Percentiles rank a stretch among this genome's conserved stretches.
Evolutionary conservation across 345 rosid species (phyloP).

Genomic region (Pugionium dolabratum): DNA sequence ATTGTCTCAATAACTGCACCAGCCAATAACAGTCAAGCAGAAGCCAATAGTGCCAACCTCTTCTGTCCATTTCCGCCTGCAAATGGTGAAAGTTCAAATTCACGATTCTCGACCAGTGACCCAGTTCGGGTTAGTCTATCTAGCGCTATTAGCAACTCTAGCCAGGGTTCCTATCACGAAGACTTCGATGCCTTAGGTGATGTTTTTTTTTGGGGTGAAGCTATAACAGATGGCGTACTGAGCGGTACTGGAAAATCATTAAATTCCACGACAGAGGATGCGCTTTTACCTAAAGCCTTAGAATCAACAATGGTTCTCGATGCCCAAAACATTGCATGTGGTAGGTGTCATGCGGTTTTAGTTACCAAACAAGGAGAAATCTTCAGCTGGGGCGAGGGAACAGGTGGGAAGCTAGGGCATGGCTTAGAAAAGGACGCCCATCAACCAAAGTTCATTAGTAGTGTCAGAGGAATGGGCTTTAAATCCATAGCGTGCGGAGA

Average conservation of each 20-base stretch:
- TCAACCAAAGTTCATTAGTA: slow-evolving; percentile 63
- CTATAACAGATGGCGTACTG: slow-evolving; percentile 56
- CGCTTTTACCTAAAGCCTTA: slow-evolving; percentile 73
- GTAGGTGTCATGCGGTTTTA: slow-evolving; percentile 79
- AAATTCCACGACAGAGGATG: slow-evolving; percentile 47
- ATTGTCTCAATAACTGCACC: slow-evolving; percentile 64
- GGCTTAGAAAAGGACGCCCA: slow-evolving; percentile 60
- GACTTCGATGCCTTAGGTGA: slow-evolving; percentile 86
- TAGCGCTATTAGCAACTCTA: slow-evolving; percentile 79
- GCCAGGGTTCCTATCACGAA: slow-evolving; percentile 79
- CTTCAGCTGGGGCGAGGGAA: slow-evolving; percentile 90
- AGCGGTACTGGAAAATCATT: slow-evolving; percentile 51
- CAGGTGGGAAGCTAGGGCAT: slow-evolving; percentile 90
- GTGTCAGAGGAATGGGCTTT: slow-evolving; percentile 60
- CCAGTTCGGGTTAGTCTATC: slow-evolving; percentile 73
- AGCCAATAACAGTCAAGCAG: slow-evolving; percentile 44
- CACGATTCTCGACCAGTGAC: slow-evolving; percentile 61
- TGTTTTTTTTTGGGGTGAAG: slow-evolving; percentile 94
- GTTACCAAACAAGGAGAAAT: slow-evolving; percentile 80
- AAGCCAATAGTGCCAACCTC: slow-evolving; percentile 43
- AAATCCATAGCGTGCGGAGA: slow-evolving; percentile 85
- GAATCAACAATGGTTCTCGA: slow-evolving; percentile 71
- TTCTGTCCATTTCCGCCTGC: slow-evolving; percentile 34
- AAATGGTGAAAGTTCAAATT: slow-evolving; percentile 49
- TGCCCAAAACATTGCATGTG: slow-evolving; percentile 76